A percentile compares a stretch with the other conserved stretches of the same genome.
Evolutionary conservation across 2,329 filamentous ascomycete genomes (phyloP).

Genomic region (Grosmannia serpens): DNA sequence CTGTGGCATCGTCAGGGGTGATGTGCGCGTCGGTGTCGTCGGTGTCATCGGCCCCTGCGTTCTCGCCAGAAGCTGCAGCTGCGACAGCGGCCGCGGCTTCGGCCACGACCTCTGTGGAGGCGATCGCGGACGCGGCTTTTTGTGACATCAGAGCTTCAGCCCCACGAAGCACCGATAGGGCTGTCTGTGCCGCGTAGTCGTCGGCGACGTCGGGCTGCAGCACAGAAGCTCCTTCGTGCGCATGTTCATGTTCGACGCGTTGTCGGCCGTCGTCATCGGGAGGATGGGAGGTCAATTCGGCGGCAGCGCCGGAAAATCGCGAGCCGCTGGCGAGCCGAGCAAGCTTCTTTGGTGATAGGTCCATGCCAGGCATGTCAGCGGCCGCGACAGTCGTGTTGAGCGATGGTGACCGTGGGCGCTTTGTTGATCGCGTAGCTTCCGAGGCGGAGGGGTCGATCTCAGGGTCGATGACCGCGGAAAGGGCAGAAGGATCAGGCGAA

Average conservation of each 20-base stretch:
- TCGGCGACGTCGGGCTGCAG: constrained; percentile 24
- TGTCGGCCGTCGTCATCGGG: not conserved
- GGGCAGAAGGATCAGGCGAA: not conserved
- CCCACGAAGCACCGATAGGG: constrained; percentile 21
- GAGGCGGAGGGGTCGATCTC: constrained; percentile 12
- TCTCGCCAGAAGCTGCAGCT: constrained; percentile 30
- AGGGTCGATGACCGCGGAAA: constrained; percentile 22
- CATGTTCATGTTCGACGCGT: not conserved
- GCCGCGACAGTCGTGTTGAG: constrained; percentile 21
- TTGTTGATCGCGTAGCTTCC: constrained; percentile 21
- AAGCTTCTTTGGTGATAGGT: constrained; percentile 41
- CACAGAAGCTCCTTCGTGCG: not conserved
- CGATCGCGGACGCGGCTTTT: constrained; percentile 29
- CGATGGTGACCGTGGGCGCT: constrained; percentile 26
- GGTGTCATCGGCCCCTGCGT: constrained; percentile 17
- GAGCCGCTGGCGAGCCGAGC: constrained; percentile 31
- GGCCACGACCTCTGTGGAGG: constrained; percentile 23
- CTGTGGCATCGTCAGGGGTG: constrained; percentile 1
- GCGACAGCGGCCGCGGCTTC: constrained; percentile 25
- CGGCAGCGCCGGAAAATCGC: constrained; percentile 7
- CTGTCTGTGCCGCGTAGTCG: constrained; percentile 43
- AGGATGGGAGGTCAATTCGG: not conserved
- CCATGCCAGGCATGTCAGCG: constrained; percentile 19
- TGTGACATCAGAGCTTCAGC: constrained; percentile 10
- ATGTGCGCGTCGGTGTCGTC: constrained; percentile 4